Conservation (phyloP, 192 early-diverging fungal species). For the Podochytrium sp. region DNA sequence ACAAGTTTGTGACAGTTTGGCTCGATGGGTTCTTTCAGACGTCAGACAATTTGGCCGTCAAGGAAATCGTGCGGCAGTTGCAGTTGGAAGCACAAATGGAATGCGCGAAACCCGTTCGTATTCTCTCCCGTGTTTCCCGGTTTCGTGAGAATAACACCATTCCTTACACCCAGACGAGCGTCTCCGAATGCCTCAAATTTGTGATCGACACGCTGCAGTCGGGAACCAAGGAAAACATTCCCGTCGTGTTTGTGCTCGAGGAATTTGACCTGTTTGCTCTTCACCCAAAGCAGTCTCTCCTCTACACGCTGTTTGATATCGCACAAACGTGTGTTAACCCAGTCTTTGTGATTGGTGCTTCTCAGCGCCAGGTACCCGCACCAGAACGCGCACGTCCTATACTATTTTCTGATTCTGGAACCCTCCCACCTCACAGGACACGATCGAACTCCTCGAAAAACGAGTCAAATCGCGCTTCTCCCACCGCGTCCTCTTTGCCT, state of each 20-base stretch:
- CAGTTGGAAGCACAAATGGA: slow-evolving; percentile 56
- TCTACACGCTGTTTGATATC: slow-evolving; percentile 95
- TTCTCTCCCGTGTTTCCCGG: not conserved
- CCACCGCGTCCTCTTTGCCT: slow-evolving; percentile 78
- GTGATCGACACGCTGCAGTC: slow-evolving; percentile 66
- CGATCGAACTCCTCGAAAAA: slow-evolving; percentile 86
- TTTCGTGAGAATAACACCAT: slow-evolving; percentile 3
- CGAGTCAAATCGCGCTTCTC: slow-evolving; percentile 95
- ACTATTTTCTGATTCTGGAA: not conserved
- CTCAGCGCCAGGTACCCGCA: slow-evolving; percentile 62
- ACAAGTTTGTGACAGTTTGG: slow-evolving; percentile 67
- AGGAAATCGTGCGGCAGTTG: slow-evolving; percentile 84
- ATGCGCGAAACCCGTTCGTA: slow-evolving; percentile 18
- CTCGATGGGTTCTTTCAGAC: slow-evolving; percentile 82
- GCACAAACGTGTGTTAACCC: slow-evolving; percentile 82
- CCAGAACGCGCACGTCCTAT: no score
- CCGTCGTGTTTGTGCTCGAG: slow-evolving; percentile 88
- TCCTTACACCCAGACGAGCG: not conserved
- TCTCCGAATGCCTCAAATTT: slow-evolving; percentile 65
- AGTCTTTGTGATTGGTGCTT: slow-evolving; percentile 85
- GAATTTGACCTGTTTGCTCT: slow-evolving; percentile 92
- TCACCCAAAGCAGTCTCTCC: slow-evolving; percentile 88
- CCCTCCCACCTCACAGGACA: slow-evolving; percentile 51
- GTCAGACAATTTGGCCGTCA: slow-evolving; percentile 77
- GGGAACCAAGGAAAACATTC: slow-evolving; percentile 54